Evolutionary conservation across 441 rosid genomes (phyloP), one percentile per base, ranked within the genome.

Genomic region (Eugenia klotzschiana): DNA sequence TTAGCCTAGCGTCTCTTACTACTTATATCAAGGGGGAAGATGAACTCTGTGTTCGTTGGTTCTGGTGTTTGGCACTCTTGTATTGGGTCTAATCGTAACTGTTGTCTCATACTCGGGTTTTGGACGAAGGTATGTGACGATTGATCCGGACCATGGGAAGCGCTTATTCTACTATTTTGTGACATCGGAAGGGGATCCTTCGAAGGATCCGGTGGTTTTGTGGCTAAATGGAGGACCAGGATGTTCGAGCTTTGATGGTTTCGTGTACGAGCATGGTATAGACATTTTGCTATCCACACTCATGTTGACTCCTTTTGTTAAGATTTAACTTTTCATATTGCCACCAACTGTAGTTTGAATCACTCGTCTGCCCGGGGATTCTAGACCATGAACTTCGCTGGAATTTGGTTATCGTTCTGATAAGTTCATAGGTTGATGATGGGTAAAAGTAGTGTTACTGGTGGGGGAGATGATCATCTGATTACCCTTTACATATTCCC

Each of bases 221-320:
- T 93, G 96, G 96, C 92, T 93, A 81, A 93, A 92, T 82, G 96
- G 96, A 83, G 96, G 96, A 86, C 94, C 96, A 2, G 96, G 92
- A 56, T 93, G 94, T 85, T 93, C 96, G 74, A 93, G 96, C 89
- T 90, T 91, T 81, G 94, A 92, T 84, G 96, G 92, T 49, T 93
- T 93, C 81, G 85, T 93, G 22, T 93, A 92, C 25, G 94, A 93
- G 85, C 93, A 92, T 5, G 96, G 96, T 92, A 90, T n/a, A 5
- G 25, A 33, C 46, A 9, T 69, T 37, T 33, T 20, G 77, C 22
- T 37, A 69, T 37, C 77, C 4, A 69, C 77, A 37, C 46, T 69
- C 25, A 0, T 20, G 49, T 69, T 20, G 46, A 20, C 46, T 20
- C 46, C 3, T 69, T 69, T 69, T 37, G 8, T 37, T 37, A 10